Percentiles rank a stretch among this genome's conserved stretches.
Conservation (phyloP, 305 asterid species). For the Fraxinus latifolia region DNA sequence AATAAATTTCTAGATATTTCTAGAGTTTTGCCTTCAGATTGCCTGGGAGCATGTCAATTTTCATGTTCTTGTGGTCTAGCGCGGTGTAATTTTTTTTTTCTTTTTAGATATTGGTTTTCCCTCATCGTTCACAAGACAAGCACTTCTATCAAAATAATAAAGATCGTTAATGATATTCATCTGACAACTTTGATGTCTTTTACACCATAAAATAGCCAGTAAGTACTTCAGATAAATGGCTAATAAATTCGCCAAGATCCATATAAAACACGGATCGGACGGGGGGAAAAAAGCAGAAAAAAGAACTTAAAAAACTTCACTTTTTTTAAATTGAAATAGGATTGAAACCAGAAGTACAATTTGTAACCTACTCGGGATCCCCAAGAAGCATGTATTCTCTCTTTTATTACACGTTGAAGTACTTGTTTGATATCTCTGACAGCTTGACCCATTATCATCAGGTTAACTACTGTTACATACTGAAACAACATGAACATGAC, state of each 20-base stretch:
- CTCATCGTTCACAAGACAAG: not conserved
- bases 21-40: not conserved
- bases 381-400: not conserved
- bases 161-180: not conserved
- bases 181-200: not conserved
- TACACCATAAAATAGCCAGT: not conserved
- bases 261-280: not conserved
- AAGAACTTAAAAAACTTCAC: not conserved
- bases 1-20: not conserved
- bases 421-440: conserved; percentile 25
- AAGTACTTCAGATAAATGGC: not conserved
- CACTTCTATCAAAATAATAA: not conserved
- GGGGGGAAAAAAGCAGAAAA: not conserved
- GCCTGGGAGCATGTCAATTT: not conserved
- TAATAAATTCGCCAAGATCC: not conserved
- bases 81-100: not conserved
- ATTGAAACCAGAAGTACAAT: not conserved
- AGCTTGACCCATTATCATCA: conserved; percentile 28
- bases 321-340: not conserved
- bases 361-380: not conserved
- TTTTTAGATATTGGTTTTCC: not conserved
- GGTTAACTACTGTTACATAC: conserved; percentile 84
- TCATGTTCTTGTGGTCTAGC: not conserved
- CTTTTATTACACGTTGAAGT: not conserved
- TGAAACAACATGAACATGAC: conserved; percentile 75